phyloP scores from a whole-genome alignment of 176 grass and related monocot species.

The Aegilops speltoides region DNA sequence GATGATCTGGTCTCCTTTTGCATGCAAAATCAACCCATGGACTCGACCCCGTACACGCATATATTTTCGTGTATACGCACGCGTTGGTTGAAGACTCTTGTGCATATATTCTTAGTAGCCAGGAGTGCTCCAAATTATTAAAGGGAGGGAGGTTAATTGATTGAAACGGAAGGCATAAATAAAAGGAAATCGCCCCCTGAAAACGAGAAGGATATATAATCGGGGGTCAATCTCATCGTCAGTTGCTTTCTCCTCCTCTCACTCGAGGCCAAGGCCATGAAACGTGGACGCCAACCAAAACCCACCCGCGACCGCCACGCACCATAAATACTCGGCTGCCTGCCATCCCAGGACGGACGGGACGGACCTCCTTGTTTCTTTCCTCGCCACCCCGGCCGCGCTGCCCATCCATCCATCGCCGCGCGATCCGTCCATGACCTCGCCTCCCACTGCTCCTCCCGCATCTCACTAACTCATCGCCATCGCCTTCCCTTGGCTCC shows the following conservation, averaged over 20 bases:
- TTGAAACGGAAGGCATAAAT: neutral
- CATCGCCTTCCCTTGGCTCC: neutral
- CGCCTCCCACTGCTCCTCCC: slow-evolving; percentile 10
- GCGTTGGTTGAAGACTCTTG: neutral
- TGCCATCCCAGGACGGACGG: neutral
- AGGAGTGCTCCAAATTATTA: too few species aligned
- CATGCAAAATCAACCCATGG: neutral
- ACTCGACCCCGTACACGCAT: too few species aligned
- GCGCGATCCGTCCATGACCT: neutral
- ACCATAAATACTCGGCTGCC: slow-evolving; percentile 32
- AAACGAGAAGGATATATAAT: slow-evolving; percentile 4
- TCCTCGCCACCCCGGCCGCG: neutral
- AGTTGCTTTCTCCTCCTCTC: slow-evolving; percentile 10
- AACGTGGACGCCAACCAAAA: slow-evolving; percentile 1
- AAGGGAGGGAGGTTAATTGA: neutral
- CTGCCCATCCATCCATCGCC: neutral
- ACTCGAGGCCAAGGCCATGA: neutral
- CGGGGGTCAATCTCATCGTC: neutral
- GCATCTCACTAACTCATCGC: neutral
- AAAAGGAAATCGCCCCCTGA: neutral
- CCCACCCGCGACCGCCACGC: neutral
- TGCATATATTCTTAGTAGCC: too few species aligned
- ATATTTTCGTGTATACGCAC: neutral
- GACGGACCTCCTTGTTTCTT: neutral
- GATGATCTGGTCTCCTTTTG: neutral